Conservation (phyloP, 2,329 filamentous ascomycete genomes). For the Fusarium goolgardi region DNA sequence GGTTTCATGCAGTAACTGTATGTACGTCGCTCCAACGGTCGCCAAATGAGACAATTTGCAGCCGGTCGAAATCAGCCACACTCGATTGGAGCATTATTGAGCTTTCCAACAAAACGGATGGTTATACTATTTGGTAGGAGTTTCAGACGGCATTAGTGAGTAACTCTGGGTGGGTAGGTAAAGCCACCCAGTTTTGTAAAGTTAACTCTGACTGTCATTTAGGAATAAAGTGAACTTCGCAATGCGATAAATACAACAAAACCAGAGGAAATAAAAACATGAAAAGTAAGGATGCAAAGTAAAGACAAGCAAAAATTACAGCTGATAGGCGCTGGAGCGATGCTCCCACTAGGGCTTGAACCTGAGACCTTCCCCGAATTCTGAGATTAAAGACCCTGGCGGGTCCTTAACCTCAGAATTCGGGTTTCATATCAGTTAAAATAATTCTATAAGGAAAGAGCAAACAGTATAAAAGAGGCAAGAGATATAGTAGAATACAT, state of each 20-base stretch:
- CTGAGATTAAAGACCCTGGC: no score
- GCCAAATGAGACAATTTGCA: not conserved
- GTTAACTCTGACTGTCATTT: not conserved
- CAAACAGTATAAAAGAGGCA: no score
- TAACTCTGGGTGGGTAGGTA: not conserved
- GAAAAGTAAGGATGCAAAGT: no score
- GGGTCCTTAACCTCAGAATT: no score
- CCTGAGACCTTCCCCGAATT: conserved; percentile 39
- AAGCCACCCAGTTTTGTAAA: not conserved
- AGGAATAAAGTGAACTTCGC: no score
- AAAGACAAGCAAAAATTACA: conserved; percentile 3
- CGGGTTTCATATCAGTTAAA: no score
- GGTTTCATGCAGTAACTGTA: not conserved
- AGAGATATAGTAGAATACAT: no score
- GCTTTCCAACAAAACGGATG: not conserved
- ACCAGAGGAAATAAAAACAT: not conserved
- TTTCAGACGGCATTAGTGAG: not conserved
- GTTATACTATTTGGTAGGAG: not conserved
- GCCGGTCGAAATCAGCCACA: not conserved
- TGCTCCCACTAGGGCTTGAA: conserved; percentile 49
- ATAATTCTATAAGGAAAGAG: no score
- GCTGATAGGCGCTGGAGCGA: conserved; percentile 35
- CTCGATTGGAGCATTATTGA: not conserved
- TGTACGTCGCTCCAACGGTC: conserved; percentile 1
- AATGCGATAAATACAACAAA: no score